Percentiles rank a stretch among this genome's conserved stretches.
These are phyloP conservation scores for Buddleja alternifolia DNA, from an alignment of 257 asterid genomes.

Conservation along the genomic window DNA sequence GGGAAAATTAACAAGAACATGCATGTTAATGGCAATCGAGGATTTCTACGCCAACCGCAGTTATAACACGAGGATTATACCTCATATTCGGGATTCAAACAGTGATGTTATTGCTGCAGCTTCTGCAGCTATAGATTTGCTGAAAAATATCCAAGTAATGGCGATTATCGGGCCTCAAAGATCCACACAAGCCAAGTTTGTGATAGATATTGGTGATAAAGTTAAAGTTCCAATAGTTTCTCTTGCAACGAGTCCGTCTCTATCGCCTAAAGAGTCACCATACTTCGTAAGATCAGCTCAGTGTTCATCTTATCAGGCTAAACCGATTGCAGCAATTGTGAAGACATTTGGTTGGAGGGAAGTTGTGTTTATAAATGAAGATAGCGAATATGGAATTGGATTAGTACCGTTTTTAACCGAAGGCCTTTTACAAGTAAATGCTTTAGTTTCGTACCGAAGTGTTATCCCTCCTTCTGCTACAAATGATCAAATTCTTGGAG, in stretches of 20 bases:
- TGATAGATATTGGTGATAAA: conserved; percentile 47
- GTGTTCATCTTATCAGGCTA: conserved; percentile 47
- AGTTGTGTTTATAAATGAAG: conserved; percentile 46
- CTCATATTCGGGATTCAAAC: conserved; percentile 42
- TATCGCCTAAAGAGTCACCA: conserved; percentile 45
- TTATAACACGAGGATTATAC: conserved; percentile 34
- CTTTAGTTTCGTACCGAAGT: conserved; percentile 34
- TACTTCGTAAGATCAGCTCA: conserved; percentile 52
- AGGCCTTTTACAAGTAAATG: conserved; percentile 28
- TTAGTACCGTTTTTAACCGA: conserved; percentile 43
- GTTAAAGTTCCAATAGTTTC: conserved; percentile 52
- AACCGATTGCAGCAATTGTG: conserved; percentile 50
- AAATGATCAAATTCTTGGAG: conserved; percentile 37
- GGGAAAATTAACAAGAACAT: conserved; percentile 38
- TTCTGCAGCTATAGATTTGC: conserved; percentile 55
- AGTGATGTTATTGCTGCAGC: conserved; percentile 45
- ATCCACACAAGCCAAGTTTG: conserved; percentile 49
- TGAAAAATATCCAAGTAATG: conserved; percentile 42
- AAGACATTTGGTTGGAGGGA: conserved; percentile 46
- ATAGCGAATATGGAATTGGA: conserved; percentile 43
- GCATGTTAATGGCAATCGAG: conserved; percentile 43
- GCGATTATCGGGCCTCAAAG: conserved; percentile 57
- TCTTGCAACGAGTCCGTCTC: conserved; percentile 49
- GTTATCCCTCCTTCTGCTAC: conserved; percentile 39
- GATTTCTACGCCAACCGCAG: conserved; percentile 39